Conservation (phyloP, 441 rosid species). For the Brassica hybrid region DNA sequence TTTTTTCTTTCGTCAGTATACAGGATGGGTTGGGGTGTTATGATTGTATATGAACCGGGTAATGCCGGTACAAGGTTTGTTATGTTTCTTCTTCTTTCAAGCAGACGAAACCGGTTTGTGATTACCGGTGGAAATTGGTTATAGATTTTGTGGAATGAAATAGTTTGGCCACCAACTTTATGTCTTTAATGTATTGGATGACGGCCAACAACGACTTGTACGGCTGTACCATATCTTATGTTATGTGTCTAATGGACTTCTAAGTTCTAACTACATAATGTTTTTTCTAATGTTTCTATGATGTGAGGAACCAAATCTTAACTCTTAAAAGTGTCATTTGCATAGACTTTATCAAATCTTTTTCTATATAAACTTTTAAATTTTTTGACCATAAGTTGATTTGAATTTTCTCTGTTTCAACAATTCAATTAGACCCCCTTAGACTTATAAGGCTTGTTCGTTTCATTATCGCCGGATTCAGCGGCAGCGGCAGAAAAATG, state of each 20-base stretch:
- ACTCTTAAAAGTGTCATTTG: too few relatives aligned
- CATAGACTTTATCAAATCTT: too few relatives aligned
- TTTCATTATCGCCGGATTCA: too few relatives aligned
- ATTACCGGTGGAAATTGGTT: not conserved
- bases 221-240: too few relatives aligned
- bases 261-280: too few relatives aligned
- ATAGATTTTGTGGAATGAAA: not conserved
- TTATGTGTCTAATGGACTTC: too few relatives aligned
- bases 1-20: not conserved
- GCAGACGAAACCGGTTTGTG: not conserved
- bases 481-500: too few relatives aligned
- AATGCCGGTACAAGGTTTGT: conserved; percentile 20
- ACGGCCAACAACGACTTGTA: too few relatives aligned
- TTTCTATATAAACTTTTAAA: not conserved
- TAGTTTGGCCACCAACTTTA: not conserved
- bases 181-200: not conserved
- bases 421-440: not conserved
- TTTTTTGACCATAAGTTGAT: not conserved
- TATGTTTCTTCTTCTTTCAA: not conserved
- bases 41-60: not conserved
- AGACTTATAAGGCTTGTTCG: not conserved
- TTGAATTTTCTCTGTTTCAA: too few relatives aligned
- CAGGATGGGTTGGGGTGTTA: conserved; percentile 3
- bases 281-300: too few relatives aligned
- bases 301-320: too few relatives aligned